Base-by-base conservation (phyloP, 1,139 yeast genomes). In the Protomyces inouyei region DNA sequence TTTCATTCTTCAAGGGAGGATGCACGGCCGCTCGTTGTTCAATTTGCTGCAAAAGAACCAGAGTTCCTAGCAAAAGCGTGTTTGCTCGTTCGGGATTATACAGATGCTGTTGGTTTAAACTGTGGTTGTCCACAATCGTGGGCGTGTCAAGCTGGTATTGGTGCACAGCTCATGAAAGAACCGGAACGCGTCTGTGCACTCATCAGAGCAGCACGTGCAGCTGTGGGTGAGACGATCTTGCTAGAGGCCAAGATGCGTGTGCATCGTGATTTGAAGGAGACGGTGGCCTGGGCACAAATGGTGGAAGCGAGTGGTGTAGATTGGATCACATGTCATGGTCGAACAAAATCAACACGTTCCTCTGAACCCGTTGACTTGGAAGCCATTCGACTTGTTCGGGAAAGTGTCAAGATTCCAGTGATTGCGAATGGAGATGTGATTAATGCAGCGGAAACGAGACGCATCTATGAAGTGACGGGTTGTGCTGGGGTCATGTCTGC, bases 61-160 rank as follows among this genome's bases (percentile, higher is more conserved):
- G 82, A 84, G n/a, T 98, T 93, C 74, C 77, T 93, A 65, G 74
- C 88, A 48, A 81, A 93, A 67, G 92, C 95, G 72, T 91, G 89
- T 1, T 90, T 86, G 64, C 85, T 93, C 91, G 85, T 92, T n/a
- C 83, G 83, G 68, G 96, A 96, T 0, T 89, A 83, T 72, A 93
- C 90, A 54, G 97, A 93, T 75, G 98, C 96, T 0, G 85, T 93
- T 38, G 97, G 98, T 0, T 80, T 93, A 65, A 95, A 93, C 77
- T 93, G 98, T 76, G 98, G 98, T 0, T 93, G 98, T 76, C 98
- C 98, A 0, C 91, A 93, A 61, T 88, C 86, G 69, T 98, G 93
- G 69, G 98, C 93, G 74, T 89, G 89, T 4, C 81, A 96, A 56
- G 97, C 91, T 74, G 98, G 98, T 18, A 91, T 93, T 32, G 98